These are phyloP conservation scores for Trypanosoma conorhini DNA, from an alignment of 208 protist species.

Conservation along the genomic window DNA sequence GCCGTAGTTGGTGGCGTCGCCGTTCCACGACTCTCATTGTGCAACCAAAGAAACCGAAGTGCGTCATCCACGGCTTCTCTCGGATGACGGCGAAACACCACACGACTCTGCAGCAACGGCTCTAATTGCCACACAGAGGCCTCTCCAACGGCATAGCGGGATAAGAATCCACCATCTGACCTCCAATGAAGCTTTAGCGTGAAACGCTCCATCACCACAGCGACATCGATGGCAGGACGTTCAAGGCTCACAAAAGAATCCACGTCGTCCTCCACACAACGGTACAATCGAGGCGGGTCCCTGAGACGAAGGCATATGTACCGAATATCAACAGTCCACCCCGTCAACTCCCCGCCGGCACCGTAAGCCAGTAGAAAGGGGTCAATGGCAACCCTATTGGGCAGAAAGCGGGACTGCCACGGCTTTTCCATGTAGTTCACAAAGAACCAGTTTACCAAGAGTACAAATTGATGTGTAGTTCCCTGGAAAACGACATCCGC, in stretches of 20 bases:
- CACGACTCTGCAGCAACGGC: not conserved
- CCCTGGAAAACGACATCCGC: conserved; percentile 15
- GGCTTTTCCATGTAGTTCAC: conserved; percentile 18
- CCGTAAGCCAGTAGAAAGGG: conserved; percentile 10
- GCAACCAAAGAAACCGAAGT: conserved; percentile 27
- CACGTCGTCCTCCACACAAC: conserved; percentile 6
- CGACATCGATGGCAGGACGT: conserved; percentile 21
- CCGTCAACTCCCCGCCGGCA: conserved; percentile 3
- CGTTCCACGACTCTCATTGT: not conserved
- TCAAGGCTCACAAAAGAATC: conserved; percentile 7
- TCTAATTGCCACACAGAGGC: conserved; percentile 19
- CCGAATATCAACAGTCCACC: conserved; percentile 15
- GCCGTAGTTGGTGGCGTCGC: no score
- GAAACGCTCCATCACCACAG: conserved; percentile 14
- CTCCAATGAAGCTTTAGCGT: conserved; percentile 18
- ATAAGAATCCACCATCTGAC: conserved; percentile 13
- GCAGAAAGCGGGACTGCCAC: conserved; percentile 24
- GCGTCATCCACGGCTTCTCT: conserved; percentile 9
- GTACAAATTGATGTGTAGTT: conserved; percentile 20
- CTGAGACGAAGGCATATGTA: conserved; percentile 16
- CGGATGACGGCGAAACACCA: conserved; percentile 9
- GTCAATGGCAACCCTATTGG: conserved; percentile 1
- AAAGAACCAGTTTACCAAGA: conserved; percentile 30
- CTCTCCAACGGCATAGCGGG: conserved; percentile 10
- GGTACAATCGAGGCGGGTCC: conserved; percentile 6